Conservation (phyloP, 164 flowering plant genomes). For the Liriodendron chinense region DNA sequence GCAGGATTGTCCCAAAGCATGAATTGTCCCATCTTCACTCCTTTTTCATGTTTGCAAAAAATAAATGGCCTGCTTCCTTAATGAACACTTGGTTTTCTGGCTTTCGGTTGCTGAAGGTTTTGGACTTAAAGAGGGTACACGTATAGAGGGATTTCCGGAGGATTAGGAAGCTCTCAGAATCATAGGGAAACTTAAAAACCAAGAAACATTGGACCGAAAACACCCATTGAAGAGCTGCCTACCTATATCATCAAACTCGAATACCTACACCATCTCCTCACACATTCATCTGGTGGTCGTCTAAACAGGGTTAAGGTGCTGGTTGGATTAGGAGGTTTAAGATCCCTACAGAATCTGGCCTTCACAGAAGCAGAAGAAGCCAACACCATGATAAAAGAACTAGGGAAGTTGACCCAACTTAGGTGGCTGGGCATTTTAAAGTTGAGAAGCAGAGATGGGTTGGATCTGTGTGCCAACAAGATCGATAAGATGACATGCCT, state of each 20-base stretch:
- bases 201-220: background rate
- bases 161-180: constrained; percentile 5
- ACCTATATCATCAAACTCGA: constrained; percentile 5
- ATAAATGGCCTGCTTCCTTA: background rate
- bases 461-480: background rate
- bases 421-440: constrained; percentile 5
- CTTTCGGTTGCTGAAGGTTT: constrained; percentile 6
- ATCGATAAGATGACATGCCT: constrained; percentile 3
- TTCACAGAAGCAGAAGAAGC: constrained; percentile 1
- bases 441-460: background rate
- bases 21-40: constrained; percentile 26
- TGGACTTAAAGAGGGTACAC: background rate
- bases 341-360: constrained; percentile 9
- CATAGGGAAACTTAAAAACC: constrained; percentile 10
- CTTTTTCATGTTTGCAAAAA: constrained; percentile 22
- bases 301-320: background rate
- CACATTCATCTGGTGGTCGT: background rate
- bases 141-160: background rate
- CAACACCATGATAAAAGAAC: background rate
- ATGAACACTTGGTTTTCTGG: too few species aligned
- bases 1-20: constrained; percentile 1
- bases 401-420: constrained; percentile 8
- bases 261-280: constrained; percentile 7
- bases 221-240: constrained; percentile 8
- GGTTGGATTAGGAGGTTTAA: background rate